Base-by-base conservation (phyloP, 2,329 filamentous ascomycete genomes). In the Xylariaceae sp. region DNA sequence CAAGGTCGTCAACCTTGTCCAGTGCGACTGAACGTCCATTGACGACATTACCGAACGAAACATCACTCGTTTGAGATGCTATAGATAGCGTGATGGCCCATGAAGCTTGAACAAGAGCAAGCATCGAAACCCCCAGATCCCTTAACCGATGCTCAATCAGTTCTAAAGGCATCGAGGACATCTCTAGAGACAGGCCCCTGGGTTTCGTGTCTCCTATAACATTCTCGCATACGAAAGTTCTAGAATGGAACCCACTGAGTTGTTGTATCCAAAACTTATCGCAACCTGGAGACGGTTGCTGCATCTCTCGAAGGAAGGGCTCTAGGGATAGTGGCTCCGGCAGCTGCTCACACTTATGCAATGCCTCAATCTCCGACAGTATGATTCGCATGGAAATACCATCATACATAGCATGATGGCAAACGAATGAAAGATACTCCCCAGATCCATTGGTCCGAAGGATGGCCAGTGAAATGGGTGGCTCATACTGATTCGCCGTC, bases 41-140 rank as follows among this genome's bases (percentile, higher is more conserved):
- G 58, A 93, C 82, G 2, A 97, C 87, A 66, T 90, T 94, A 0
- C 93, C 92, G 68, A 97, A 96, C 71, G 90, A 94, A 4, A 96
- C 68, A 67, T 96, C 92, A 0, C 76, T 71, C 4, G 77, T 75
- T 1, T 78, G 71, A 1, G 86, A 79, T 2, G 84, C 75, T 2
- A 82, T 74, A 0, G 82, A 77, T 1, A 96, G 70, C 0, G 89
- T 73, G 48, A 81, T 81, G 0, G 85, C 81, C 90, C 91, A 96
- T 1, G 86, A 80, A 2, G 88, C 79, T 72, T 96, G 91, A 37
- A 86, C 81, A 0, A 90, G 66, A 0, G 87, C 82, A 1, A 93
- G 75, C 0, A 92, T 75, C 0, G 88, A 87, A 0, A 84, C 76
- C 0, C 83, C 82, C 2, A 86, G 71, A 3, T 76, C 74, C 64